phyloP scores from a whole-genome alignment of 2,329 filamentous ascomycete species.

The Pseudocercospora fijiensis region DNA sequence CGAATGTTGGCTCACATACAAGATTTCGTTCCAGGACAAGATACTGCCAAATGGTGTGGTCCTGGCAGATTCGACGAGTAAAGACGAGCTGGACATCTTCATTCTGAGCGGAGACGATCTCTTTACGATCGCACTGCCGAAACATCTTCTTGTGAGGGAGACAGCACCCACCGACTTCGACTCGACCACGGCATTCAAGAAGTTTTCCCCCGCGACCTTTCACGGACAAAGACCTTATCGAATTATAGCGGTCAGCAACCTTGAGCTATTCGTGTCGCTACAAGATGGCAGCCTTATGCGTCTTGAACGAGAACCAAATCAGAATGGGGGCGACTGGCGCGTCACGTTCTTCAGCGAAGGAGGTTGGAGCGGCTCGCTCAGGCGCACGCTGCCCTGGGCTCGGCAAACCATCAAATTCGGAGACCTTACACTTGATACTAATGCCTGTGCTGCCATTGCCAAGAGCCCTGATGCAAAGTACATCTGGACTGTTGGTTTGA shows the following conservation, averaged over 20 bases:
- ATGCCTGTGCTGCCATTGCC: slow-evolving; percentile 62
- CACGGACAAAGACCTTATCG: slow-evolving; percentile 77
- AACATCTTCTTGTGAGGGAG: slow-evolving; percentile 72
- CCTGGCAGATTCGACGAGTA: slow-evolving; percentile 74
- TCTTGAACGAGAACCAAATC: slow-evolving; percentile 61
- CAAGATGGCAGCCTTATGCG: slow-evolving; percentile 74
- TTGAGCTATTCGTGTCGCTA: slow-evolving; percentile 76
- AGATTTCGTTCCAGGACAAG: slow-evolving; percentile 76
- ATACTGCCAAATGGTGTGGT: slow-evolving; percentile 78
- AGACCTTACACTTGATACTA: slow-evolving; percentile 64
- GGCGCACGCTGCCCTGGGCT: slow-evolving; percentile 65
- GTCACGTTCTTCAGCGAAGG: slow-evolving; percentile 71
- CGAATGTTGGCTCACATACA: slow-evolving; percentile 62
- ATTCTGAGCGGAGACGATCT: slow-evolving; percentile 74
- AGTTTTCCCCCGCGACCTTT: slow-evolving; percentile 70
- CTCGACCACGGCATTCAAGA: slow-evolving; percentile 73
- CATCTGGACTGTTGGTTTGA: slow-evolving; percentile 79
- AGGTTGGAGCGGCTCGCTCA: slow-evolving; percentile 64
- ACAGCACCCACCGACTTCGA: slow-evolving; percentile 63
- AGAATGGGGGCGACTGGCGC: slow-evolving; percentile 61
- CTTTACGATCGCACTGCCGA: slow-evolving; percentile 78
- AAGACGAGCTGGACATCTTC: slow-evolving; percentile 75
- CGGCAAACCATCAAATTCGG: slow-evolving; percentile 64
- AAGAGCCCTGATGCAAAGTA: slow-evolving; percentile 51
- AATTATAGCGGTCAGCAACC: slow-evolving; percentile 69